phyloP scores from a whole-genome alignment of 2,329 filamentous ascomycete species.

The Cordyceps tenuipes region DNA sequence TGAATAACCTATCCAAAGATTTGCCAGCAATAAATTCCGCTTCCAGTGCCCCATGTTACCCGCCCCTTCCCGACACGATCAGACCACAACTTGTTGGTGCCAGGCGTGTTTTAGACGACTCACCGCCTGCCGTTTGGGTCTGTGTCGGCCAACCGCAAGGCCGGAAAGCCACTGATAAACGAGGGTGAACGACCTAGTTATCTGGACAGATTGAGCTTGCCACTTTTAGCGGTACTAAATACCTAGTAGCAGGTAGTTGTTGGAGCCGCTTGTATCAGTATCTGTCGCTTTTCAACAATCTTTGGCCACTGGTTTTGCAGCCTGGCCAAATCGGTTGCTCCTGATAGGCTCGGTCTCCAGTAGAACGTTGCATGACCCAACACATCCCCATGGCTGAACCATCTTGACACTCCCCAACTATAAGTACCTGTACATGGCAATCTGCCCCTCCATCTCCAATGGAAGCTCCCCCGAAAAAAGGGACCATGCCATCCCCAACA shows the following conservation, averaged over 20 bases:
- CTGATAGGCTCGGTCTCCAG: not conserved
- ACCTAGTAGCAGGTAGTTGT: no score
- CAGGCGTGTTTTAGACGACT: conserved; percentile 6
- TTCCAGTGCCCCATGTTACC: not conserved
- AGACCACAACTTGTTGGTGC: not conserved
- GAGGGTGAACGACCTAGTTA: not conserved
- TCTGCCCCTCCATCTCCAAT: conserved; percentile 19
- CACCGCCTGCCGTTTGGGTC: conserved; percentile 1
- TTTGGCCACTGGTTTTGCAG: conserved; percentile 3
- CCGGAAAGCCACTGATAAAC: not conserved
- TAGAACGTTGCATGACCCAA: conserved; percentile 11
- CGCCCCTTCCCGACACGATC: not conserved
- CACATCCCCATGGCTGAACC: not conserved
- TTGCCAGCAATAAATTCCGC: not conserved
- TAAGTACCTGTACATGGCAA: conserved; percentile 7
- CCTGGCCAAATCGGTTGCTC: not conserved
- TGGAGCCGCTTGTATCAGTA: conserved; percentile 3
- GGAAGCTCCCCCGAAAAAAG: conserved; percentile 3
- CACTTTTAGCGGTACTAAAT: no score
- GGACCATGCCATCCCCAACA: conserved; percentile 31
- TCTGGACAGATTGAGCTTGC: not conserved
- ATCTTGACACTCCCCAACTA: not conserved
- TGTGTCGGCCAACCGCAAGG: not conserved
- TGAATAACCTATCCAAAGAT: no score
- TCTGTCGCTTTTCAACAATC: conserved; percentile 13